Evolutionary conservation across 2,329 filamentous ascomycete species (phyloP).

Genomic region (Didymella segeticola): DNA sequence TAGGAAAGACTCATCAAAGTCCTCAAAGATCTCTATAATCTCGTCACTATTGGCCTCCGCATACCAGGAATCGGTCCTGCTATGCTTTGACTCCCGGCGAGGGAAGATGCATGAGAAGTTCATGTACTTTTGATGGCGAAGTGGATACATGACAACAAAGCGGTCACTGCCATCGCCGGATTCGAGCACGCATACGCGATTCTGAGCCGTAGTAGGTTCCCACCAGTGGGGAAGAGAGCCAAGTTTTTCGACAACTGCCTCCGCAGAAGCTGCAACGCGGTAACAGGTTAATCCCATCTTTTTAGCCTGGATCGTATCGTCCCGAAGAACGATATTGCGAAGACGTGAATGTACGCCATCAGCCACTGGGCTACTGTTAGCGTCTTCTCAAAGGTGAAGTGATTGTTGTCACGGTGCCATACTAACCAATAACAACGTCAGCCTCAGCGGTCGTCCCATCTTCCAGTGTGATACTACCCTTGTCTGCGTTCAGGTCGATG

Average conservation of each 20-base stretch:
- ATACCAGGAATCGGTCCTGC: constrained; percentile 45
- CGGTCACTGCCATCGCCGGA: constrained; percentile 3
- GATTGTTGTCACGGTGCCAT: neutral
- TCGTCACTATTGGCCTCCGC: constrained; percentile 41
- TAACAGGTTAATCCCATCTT: constrained; percentile 15
- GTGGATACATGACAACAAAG: constrained; percentile 14
- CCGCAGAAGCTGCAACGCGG: constrained; percentile 8
- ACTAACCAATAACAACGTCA: constrained; percentile 15
- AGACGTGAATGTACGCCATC: constrained; percentile 15
- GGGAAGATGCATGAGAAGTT: constrained; percentile 16
- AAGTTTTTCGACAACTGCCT: constrained; percentile 2
- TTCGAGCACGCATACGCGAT: constrained; percentile 4
- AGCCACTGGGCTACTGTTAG: constrained; percentile 9
- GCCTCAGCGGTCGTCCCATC: constrained; percentile 6
- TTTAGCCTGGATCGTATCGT: constrained; percentile 1
- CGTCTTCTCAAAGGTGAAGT: neutral
- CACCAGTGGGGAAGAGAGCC: constrained; percentile 17
- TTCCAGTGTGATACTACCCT: constrained; percentile 3
- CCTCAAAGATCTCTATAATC: constrained; percentile 47
- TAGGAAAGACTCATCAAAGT: constrained; percentile 39
- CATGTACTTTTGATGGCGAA: constrained; percentile 1
- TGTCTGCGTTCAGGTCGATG: neutral
- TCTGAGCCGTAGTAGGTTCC: constrained; percentile 6
- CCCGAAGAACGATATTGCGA: neutral
- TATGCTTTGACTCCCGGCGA: neutral